A percentile compares a stretch with the other conserved stretches of the same genome.
These are phyloP conservation scores for Berkeleyomyces rouxiae DNA, from an alignment of 2,329 filamentous ascomycete species.

Conservation along the genomic window DNA sequence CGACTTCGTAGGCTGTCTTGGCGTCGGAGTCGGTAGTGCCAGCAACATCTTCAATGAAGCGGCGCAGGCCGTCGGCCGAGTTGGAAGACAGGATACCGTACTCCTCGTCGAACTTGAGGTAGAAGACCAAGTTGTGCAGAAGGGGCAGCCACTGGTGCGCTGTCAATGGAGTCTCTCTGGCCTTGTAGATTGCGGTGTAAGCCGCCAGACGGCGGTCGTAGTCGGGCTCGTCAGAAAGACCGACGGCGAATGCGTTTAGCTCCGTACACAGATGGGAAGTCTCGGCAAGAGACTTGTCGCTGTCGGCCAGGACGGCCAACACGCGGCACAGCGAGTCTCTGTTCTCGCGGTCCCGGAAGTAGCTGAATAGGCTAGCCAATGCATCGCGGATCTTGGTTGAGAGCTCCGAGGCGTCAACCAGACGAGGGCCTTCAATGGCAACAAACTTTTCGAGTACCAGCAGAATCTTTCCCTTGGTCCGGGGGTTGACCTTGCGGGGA, in stretches of 20 bases:
- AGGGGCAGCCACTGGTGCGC: slow-evolving; percentile 72
- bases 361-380: slow-evolving; percentile 69
- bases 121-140: slow-evolving; percentile 78
- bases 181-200: slow-evolving; percentile 54
- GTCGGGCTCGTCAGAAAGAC: slow-evolving; percentile 68
- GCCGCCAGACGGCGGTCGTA: slow-evolving; percentile 68
- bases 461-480: slow-evolving; percentile 66
- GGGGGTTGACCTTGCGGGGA: slow-evolving; percentile 64
- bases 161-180: slow-evolving; percentile 41
- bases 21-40: slow-evolving; percentile 20
- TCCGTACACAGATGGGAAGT: slow-evolving; percentile 57
- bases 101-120: slow-evolving; percentile 72
- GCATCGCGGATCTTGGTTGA: slow-evolving; percentile 32
- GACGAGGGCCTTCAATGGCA: slow-evolving; percentile 37
- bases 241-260: slow-evolving; percentile 61
- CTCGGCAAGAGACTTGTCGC: slow-evolving; percentile 41
- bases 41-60: slow-evolving; percentile 52
- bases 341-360: slow-evolving; percentile 69
- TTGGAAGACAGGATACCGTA: slow-evolving; percentile 66
- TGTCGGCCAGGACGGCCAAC: slow-evolving; percentile 50
- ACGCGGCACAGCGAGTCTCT: slow-evolving; percentile 59
- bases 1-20: slow-evolving; percentile 34
- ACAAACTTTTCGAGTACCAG: slow-evolving; percentile 70
- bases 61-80: slow-evolving; percentile 62
- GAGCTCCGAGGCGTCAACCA: slow-evolving; percentile 13